Percentiles rank a stretch among this genome's conserved stretches.
Conservation (phyloP, 2,329 filamentous ascomycete genomes). For the Cucurbitaria berberidis region DNA sequence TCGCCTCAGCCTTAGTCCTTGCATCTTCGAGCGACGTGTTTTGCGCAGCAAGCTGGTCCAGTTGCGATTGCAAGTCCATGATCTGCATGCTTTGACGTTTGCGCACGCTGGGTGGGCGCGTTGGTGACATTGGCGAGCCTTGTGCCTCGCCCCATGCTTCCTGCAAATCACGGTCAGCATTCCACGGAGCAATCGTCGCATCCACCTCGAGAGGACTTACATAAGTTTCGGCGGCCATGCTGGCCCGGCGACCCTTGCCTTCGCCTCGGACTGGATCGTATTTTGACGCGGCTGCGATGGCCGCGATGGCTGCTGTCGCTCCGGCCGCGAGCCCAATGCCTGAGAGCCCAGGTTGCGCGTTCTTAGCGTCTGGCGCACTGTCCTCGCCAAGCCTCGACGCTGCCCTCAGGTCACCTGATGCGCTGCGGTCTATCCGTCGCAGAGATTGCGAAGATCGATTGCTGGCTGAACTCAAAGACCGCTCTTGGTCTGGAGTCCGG, state of each 20-base stretch:
- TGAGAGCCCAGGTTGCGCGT: constrained; percentile 38
- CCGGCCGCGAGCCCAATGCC: constrained; percentile 43
- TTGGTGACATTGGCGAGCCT: constrained; percentile 88
- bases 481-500: constrained; percentile 54
- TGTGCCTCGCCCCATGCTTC: constrained; percentile 93
- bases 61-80: constrained; percentile 79
- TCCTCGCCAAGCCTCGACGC: constrained; percentile 66
- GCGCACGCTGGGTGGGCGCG: constrained; percentile 92
- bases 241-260: constrained; percentile 79
- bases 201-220: constrained; percentile 64
- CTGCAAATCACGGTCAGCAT: constrained; percentile 58
- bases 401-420: constrained; percentile 79
- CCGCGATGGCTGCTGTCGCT: constrained; percentile 49
- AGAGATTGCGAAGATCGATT: constrained; percentile 71
- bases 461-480: constrained; percentile 68
- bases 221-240: constrained; percentile 90
- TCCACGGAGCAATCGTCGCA: constrained; percentile 10
- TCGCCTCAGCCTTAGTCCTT: constrained; percentile 71
- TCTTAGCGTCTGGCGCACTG: constrained; percentile 47
- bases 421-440: constrained; percentile 68
- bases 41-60: constrained; percentile 85
- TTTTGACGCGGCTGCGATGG: constrained; percentile 59
- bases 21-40: constrained; percentile 81
- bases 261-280: constrained; percentile 83
- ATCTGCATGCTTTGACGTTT: constrained; percentile 98